These are phyloP conservation scores for Aspergillus haitiensis DNA, from an alignment of 495 filamentous ascomycete species.

Conservation along the genomic window DNA sequence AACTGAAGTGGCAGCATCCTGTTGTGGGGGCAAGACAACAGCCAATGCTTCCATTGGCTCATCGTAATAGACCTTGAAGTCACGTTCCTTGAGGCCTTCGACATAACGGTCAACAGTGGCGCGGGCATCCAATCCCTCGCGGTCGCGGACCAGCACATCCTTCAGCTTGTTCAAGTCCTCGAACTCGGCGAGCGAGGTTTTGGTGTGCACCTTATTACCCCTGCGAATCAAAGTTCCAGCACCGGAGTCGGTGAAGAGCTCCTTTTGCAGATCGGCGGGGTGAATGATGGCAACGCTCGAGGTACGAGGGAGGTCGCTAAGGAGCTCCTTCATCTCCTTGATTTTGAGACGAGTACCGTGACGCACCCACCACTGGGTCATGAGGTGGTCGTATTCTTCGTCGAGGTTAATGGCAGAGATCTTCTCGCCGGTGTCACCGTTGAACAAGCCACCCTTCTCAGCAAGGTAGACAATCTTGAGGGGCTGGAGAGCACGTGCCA, in stretches of 20 bases:
- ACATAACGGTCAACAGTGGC: constrained; percentile 86
- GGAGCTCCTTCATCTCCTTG: constrained; percentile 94
- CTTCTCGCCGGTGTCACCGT: constrained; percentile 90
- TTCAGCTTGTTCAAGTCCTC: constrained; percentile 74
- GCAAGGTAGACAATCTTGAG: constrained; percentile 98
- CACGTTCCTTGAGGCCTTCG: constrained; percentile 67
- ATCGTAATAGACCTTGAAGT: constrained; percentile 94
- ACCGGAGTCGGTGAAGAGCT: constrained; percentile 93
- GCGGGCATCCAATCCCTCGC: constrained; percentile 79
- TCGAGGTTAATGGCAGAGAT: constrained; percentile 98
- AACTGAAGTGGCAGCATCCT: constrained; percentile 43
- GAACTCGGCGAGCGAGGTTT: constrained; percentile 73
- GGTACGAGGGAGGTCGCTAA: constrained; percentile 81
- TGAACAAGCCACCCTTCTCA: constrained; percentile 95
- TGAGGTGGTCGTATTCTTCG: constrained; percentile 92
- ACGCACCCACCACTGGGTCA: constrained; percentile 94
- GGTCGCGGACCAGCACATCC: constrained; percentile 79
- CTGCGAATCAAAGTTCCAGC: constrained; percentile 93
- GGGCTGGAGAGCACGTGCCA: constrained; percentile 85
- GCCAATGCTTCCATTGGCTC: constrained; percentile 95
- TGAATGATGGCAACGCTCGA: constrained; percentile 98
- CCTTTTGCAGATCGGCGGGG: constrained; percentile 90
- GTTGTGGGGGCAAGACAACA: constrained; percentile 76
- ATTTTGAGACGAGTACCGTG: constrained; percentile 97
- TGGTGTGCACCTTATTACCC: constrained; percentile 84